Conservation (phyloP, 1,284 basidiomycete species). For the Ganoderma meredithae region DNA sequence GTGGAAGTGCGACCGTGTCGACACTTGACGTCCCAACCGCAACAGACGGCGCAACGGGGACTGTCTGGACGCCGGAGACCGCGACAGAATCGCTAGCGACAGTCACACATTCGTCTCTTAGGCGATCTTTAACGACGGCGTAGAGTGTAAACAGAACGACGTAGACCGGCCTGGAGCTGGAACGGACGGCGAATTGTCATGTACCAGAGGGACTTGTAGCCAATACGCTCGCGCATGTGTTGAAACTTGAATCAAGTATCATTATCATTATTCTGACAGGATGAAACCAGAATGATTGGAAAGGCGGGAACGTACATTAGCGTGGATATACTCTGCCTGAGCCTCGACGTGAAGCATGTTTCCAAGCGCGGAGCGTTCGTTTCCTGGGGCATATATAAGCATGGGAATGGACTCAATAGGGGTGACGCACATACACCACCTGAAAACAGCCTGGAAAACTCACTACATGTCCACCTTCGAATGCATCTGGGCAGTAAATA, state of each 20-base stretch:
- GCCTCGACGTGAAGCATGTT: not conserved
- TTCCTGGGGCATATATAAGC: not conserved
- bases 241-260: not conserved
- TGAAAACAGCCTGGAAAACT: not conserved
- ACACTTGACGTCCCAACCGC: not conserved
- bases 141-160: not conserved
- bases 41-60: not conserved
- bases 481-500: not conserved
- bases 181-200: not conserved
- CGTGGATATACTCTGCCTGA: not conserved
- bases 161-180: not conserved
- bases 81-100: not conserved
- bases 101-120: not conserved
- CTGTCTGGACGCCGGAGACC: not conserved
- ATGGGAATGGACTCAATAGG: not conserved
- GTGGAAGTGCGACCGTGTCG: not conserved
- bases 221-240: not conserved
- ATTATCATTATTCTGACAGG: not conserved
- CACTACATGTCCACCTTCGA: not conserved
- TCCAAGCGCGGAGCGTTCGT: not conserved
- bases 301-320: not conserved
- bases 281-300: not conserved
- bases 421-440: not conserved
- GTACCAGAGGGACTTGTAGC: not conserved
- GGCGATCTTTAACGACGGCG: not conserved